phyloP scores from a whole-genome alignment of 2,329 filamentous ascomycete genomes.

The Sarocladium kiliense region DNA sequence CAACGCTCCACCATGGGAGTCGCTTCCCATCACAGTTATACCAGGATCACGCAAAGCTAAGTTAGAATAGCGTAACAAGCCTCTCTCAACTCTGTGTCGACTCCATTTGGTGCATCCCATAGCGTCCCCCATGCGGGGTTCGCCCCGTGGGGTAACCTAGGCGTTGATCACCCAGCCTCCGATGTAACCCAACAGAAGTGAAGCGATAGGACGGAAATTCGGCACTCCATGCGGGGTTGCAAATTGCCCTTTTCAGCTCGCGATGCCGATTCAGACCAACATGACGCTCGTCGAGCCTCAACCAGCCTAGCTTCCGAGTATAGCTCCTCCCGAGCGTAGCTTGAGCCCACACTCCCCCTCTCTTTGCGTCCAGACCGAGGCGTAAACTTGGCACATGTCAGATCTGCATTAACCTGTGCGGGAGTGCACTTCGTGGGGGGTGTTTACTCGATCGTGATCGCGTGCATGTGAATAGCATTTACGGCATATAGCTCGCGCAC shows the following conservation, averaged over 20 bases:
- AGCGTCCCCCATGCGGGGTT: not conserved
- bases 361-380: not conserved
- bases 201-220: not conserved
- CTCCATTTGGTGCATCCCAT: no score
- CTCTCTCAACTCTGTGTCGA: no score
- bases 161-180: no score
- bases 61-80: no score
- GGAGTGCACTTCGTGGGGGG: no score
- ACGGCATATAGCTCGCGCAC: no score
- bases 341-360: not conserved
- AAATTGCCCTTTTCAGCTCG: not conserved
- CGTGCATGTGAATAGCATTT: no score
- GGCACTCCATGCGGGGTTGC: not conserved
- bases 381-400: not conserved
- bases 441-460: no score
- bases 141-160: not conserved
- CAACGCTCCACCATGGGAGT: no score
- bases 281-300: no score
- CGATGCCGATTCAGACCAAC: not conserved
- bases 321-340: not conserved
- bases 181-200: not conserved
- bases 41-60: no score
- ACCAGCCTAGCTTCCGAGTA: constrained; percentile 6
- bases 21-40: no score
- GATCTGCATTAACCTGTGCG: not conserved